Evolutionary conservation across 2,329 filamentous ascomycete genomes (phyloP), one percentile per base, ranked within the genome.

Genomic region (Epichloe festucae): DNA sequence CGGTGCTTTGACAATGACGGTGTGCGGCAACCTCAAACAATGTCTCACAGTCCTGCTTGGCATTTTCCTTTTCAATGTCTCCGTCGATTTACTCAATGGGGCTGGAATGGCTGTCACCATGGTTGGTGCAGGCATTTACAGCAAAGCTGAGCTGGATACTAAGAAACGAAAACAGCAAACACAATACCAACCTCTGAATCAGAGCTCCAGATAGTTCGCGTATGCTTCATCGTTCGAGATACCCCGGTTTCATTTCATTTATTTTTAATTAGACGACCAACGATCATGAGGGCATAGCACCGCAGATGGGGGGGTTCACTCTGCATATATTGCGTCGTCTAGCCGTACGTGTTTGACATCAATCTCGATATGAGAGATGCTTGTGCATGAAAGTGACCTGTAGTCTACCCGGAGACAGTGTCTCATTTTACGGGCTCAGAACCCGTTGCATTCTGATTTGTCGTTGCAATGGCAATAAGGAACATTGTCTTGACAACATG

Each of bases 21-120:
- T 81, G 5, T 78, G 76, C 54, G 77, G 74, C 51, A 80, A 80
- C 59, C 65, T 80, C 52, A 80, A 80, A 67, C 77, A 79, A 61
- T 75, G 74, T 54, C 62, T 79, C 43, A 79, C 77, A 1, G 75
- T 80, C 12, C 63, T 76, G 38, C 64, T 79, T 34, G 76, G 75
- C 45, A 76, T 79, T 41, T 64, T 73, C 46, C 66, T 78, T 48
- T 79, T 78, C 61, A 69, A 75, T 49, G 69, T 78, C 56, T 65
- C 66, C 27, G 68, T 79, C 31, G 73, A 72, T 57, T 63, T 69
- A 56, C 69, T 70, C 57, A 81, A 81, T 61, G 76, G 76, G n/a
- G 57, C 75, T 14, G 78, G 75, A 43, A 79, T 79, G 73, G 57
- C 66, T 21, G 67, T 80, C 23, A 78, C 78, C 6, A 70, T 81